Evolutionary conservation across 2,329 filamentous ascomycete genomes (phyloP).

Genomic region (Aspergillus sergii): DNA sequence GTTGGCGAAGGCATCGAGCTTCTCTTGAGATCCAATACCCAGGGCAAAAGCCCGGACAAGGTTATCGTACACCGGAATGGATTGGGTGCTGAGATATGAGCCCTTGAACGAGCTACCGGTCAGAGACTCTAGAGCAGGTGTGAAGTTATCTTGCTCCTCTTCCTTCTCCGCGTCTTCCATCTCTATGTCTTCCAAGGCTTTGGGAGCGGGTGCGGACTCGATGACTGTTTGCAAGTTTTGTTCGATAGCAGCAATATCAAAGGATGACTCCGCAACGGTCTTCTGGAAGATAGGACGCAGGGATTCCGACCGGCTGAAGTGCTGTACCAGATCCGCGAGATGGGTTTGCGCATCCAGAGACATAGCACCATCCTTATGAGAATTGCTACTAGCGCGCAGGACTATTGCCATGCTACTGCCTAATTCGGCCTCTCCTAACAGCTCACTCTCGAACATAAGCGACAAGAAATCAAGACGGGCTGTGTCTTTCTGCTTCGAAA

Average conservation of each 20-base stretch:
- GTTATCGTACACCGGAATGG: conserved; percentile 39
- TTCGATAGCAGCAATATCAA: conserved; percentile 75
- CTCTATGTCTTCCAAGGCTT: conserved; percentile 52
- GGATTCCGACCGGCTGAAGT: conserved; percentile 63
- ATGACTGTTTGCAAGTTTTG: conserved; percentile 73
- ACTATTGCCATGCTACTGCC: conserved; percentile 36
- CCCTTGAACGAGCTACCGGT: conserved; percentile 28
- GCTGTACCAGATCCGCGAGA: conserved; percentile 68
- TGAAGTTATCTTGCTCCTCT: conserved; percentile 33
- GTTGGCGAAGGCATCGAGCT: conserved; percentile 37
- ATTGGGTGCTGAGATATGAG: conserved; percentile 41
- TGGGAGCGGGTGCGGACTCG: conserved; percentile 58
- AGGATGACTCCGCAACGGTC: conserved; percentile 67
- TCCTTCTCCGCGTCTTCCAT: conserved; percentile 49
- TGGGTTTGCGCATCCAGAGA: conserved; percentile 59
- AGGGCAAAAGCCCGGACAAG: conserved; percentile 42
- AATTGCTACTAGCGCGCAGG: conserved; percentile 34
- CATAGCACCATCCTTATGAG: conserved; percentile 51
- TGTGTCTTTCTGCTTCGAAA: conserved; percentile 37
- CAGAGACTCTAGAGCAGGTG: conserved; percentile 37
- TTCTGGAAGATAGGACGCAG: conserved; percentile 66
- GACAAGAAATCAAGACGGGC: conserved; percentile 51
- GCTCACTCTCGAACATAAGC: conserved; percentile 35
- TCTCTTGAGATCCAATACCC: conserved; percentile 33
- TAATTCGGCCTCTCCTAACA: conserved; percentile 35